Evolutionary conservation across 2,329 filamentous ascomycete genomes (phyloP).

Genomic region (Tolypocladium album): DNA sequence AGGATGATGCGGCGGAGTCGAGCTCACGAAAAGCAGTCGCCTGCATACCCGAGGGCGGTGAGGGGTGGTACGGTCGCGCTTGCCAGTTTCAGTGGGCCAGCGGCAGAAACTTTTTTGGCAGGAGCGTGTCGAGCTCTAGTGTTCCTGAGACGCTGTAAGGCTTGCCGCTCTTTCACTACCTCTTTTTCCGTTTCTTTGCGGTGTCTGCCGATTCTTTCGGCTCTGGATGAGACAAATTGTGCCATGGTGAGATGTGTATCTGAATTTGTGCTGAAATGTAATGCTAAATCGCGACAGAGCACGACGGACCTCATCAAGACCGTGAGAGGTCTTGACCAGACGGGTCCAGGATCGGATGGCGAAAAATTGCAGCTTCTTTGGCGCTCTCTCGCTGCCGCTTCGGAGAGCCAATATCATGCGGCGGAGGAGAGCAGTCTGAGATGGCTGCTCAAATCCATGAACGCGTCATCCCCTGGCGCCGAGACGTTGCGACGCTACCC

Average conservation of each 20-base stretch:
- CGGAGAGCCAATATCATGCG: conserved; percentile 34
- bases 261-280: neutral
- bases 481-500: conserved; percentile 45
- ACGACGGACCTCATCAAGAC: conserved; percentile 35
- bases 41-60: conserved; percentile 33
- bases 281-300: conserved; percentile 13
- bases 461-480: conserved; percentile 30
- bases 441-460: conserved; percentile 55
- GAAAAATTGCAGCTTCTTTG: conserved; percentile 39
- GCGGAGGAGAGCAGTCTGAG: conserved; percentile 48
- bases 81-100: conserved; percentile 12
- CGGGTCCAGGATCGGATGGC: conserved; percentile 29
- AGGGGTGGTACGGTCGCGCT: conserved; percentile 10
- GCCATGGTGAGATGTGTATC: neutral
- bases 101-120: too few species aligned
- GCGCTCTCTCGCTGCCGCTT: conserved; percentile 32
- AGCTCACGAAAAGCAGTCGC: conserved; percentile 26
- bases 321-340: conserved; percentile 45
- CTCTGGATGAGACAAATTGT: neutral
- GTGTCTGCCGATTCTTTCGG: neutral
- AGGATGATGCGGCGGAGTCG: conserved; percentile 20
- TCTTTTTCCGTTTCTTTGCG: conserved; percentile 1
- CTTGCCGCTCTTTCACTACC: conserved; percentile 1
- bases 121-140: neutral
- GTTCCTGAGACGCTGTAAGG: neutral